Conservation (phyloP, 352 stramenopile genomes). For the Globisporangium polare region DNA sequence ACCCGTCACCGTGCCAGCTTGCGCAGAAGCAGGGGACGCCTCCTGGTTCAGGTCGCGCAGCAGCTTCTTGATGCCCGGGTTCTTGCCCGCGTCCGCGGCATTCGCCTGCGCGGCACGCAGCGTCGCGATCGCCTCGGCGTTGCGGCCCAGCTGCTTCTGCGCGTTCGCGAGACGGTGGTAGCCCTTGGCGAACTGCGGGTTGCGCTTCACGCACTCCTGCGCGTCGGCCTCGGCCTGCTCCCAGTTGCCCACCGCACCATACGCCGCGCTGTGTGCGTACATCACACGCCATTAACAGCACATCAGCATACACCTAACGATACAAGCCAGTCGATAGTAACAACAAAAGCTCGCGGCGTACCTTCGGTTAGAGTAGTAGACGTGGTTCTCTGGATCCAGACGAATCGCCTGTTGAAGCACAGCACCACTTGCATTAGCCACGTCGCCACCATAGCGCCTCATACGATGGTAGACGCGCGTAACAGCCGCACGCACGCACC, state of each 20-base stretch:
- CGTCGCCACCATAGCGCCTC: background rate
- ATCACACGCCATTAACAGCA: background rate
- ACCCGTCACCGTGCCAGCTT: slow-evolving; percentile 4
- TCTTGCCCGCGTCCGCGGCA: slow-evolving; percentile 39
- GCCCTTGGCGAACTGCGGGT: slow-evolving; percentile 72
- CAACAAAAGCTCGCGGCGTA: slow-evolving; percentile 9
- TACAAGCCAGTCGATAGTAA: background rate
- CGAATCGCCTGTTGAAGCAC: slow-evolving; percentile 51
- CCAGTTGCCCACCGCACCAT: slow-evolving; percentile 67
- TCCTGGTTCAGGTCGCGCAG: slow-evolving; percentile 66
- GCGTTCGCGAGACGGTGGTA: slow-evolving; percentile 80
- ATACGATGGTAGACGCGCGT: too few relatives aligned
- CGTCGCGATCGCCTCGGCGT: slow-evolving; percentile 64
- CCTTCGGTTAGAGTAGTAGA: slow-evolving; percentile 86
- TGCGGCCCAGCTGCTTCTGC: slow-evolving; percentile 71
- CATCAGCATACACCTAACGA: background rate
- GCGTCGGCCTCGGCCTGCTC: slow-evolving; percentile 65
- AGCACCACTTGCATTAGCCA: background rate
- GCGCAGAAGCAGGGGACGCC: slow-evolving; percentile 11
- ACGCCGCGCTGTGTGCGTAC: slow-evolving; percentile 46
- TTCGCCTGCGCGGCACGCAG: slow-evolving; percentile 39
- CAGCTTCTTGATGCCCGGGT: slow-evolving; percentile 74
- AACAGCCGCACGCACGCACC: slow-evolving; percentile 23
- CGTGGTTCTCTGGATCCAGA: slow-evolving; percentile 65
- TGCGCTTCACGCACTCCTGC: slow-evolving; percentile 67